A percentile compares a stretch with the other conserved stretches of the same genome.
Evolutionary conservation across 2,329 filamentous ascomycete genomes (phyloP).

Genomic region (Didymella glomerata): DNA sequence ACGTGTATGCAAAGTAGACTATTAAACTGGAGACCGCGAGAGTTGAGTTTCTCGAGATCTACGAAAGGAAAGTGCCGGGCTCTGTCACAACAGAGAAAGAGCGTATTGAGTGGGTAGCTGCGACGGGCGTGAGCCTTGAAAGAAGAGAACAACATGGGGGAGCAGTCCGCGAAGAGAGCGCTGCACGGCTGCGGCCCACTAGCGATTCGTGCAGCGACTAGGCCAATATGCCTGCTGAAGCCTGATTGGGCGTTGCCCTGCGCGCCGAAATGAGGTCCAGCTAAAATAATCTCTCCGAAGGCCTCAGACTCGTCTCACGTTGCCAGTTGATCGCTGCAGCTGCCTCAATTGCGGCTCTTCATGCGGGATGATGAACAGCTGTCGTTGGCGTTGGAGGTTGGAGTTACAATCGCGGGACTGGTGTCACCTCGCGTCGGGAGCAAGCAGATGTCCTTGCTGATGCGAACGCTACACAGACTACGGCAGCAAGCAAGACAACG

Average conservation of each 20-base stretch:
- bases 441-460: slow-evolving; percentile 25
- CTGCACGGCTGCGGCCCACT: slow-evolving; percentile 23
- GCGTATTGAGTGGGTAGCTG: slow-evolving; percentile 50
- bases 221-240: slow-evolving; percentile 16
- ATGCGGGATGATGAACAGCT: slow-evolving; percentile 14
- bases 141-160: slow-evolving; percentile 42
- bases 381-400: slow-evolving; percentile 2
- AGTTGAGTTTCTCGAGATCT: slow-evolving; percentile 30
- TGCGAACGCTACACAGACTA: slow-evolving; percentile 22
- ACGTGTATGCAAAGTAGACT: slow-evolving; percentile 25
- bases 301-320: slow-evolving; percentile 28
- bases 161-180: slow-evolving; percentile 25
- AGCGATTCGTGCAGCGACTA: slow-evolving; percentile 29
- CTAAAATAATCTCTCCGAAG: slow-evolving; percentile 41
- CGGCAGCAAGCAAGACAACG: slow-evolving; percentile 18
- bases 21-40: slow-evolving; percentile 30
- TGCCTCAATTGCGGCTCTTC: slow-evolving; percentile 21
- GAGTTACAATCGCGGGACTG: slow-evolving; percentile 5
- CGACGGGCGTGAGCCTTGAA: slow-evolving; percentile 42
- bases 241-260: slow-evolving; percentile 38
- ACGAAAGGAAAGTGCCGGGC: slow-evolving; percentile 38
- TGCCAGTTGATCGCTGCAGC: slow-evolving; percentile 15
- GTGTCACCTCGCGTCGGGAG: slow-evolving; percentile 20
- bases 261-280: slow-evolving; percentile 39
- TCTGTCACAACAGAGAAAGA: slow-evolving; percentile 45